Percentiles rank a stretch among this genome's conserved stretches.
Conservation (phyloP, 2,329 filamentous ascomycete genomes). For the Neoscytalidium dimidiatum region DNA sequence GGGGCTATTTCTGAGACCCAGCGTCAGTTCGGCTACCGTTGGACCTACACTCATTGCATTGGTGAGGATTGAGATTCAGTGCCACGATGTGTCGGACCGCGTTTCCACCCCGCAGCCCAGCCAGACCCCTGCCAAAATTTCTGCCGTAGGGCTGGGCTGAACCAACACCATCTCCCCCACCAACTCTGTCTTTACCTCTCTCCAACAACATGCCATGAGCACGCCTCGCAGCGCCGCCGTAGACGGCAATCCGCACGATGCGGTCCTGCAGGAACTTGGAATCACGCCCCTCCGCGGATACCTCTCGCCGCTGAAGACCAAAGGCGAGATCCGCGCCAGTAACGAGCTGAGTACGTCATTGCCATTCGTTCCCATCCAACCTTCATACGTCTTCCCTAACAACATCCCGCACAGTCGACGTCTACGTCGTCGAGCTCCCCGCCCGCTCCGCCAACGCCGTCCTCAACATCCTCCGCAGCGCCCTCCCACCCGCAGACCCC, state of each 20-base stretch:
- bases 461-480: slow-evolving; percentile 55
- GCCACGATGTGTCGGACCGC: neutral
- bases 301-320: slow-evolving; percentile 48
- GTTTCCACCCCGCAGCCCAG: neutral
- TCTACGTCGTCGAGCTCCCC: slow-evolving; percentile 72
- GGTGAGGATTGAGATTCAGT: too few species aligned
- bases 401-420: slow-evolving; percentile 53
- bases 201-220: slow-evolving; percentile 20
- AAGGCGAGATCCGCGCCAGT: slow-evolving; percentile 51
- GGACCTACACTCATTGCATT: too few species aligned
- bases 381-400: neutral
- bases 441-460: slow-evolving; percentile 71
- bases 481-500: slow-evolving; percentile 46
- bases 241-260: neutral
- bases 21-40: too few species aligned
- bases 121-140: neutral
- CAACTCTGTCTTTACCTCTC: neutral
- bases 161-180: neutral
- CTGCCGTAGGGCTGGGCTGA: slow-evolving; percentile 10
- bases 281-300: slow-evolving; percentile 22
- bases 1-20: too few species aligned
- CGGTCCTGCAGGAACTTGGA: neutral
- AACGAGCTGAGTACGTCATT: slow-evolving; percentile 41
- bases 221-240: slow-evolving; percentile 10
- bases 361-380: neutral